Conservation (phyloP, 352 stramenopile genomes). For the Discostella stelligera region DNA sequence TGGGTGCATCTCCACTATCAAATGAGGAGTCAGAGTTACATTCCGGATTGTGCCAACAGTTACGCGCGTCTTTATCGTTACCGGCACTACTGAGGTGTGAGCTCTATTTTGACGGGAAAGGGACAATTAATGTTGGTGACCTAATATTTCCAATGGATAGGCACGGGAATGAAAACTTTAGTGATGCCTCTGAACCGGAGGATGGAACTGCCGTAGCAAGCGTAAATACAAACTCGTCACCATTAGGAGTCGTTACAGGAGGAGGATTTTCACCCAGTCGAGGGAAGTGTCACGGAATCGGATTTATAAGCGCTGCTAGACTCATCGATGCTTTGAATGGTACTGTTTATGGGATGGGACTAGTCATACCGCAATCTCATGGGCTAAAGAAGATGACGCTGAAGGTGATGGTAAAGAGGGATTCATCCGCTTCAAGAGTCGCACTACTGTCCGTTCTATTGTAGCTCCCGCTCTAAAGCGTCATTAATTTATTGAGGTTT, state of each 20-base stretch:
- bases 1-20: conserved; percentile 46
- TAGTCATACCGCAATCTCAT: conserved; percentile 22
- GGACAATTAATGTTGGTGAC: conserved; percentile 47
- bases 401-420: conserved; percentile 14
- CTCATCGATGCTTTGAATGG: conserved; percentile 54
- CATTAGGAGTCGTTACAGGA: conserved; percentile 52
- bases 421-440: conserved; percentile 11
- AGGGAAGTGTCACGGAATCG: conserved; percentile 63
- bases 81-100: conserved; percentile 67
- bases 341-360: conserved; percentile 36
- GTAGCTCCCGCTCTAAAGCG: neutral
- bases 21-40: conserved; percentile 30
- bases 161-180: neutral
- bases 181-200: neutral
- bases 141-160: conserved; percentile 29
- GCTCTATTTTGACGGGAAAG: conserved; percentile 55
- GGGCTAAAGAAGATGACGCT: conserved; percentile 19
- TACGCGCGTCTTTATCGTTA: conserved; percentile 64
- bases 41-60: conserved; percentile 38
- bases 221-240: neutral
- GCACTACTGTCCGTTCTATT: conserved; percentile 15
- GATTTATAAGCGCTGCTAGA: conserved; percentile 58
- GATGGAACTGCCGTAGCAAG: neutral
- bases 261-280: conserved; percentile 59
- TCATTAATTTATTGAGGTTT: neutral